A percentile compares a stretch with the other conserved stretches of the same genome.
Conservation (phyloP, 805 yeast species). For the Candida saitoana region DNA sequence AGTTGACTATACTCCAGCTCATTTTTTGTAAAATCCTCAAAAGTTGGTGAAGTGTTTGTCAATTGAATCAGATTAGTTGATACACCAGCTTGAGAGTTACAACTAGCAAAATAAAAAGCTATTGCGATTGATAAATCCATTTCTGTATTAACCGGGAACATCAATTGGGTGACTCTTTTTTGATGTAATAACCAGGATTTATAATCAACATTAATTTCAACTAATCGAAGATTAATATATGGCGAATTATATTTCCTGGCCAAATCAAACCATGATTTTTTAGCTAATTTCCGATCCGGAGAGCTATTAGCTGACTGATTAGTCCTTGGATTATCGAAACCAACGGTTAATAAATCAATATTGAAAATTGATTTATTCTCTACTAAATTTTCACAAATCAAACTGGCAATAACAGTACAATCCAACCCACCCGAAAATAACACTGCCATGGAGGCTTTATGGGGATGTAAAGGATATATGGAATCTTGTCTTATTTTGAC, state of each 20-base stretch:
- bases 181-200: constrained; percentile 54
- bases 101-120: constrained; percentile 88
- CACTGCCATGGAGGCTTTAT: constrained; percentile 32
- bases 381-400: constrained; percentile 28
- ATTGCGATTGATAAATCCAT: constrained; percentile 95
- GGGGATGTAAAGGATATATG: constrained; percentile 51
- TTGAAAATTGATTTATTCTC: constrained; percentile 7
- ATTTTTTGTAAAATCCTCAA: constrained; percentile 15
- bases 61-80: constrained; percentile 27
- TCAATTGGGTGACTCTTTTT: constrained; percentile 54
- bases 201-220: constrained; percentile 73
- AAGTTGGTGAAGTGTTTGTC: constrained; percentile 12
- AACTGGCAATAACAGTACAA: constrained; percentile 73
- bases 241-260: constrained; percentile 34
- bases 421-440: constrained; percentile 95
- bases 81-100: constrained; percentile 5
- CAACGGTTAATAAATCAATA: constrained; percentile 88
- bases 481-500: constrained; percentile 46
- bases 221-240: constrained; percentile 42
- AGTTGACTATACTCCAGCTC: constrained; percentile 5
- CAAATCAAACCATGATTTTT: constrained; percentile 55
- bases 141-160: constrained; percentile 82
- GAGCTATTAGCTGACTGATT: constrained; percentile 56
- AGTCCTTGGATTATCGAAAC: constrained; percentile 86
- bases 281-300: constrained; percentile 80